Evolutionary conservation across 495 filamentous ascomycete genomes (phyloP).

Genomic region (Penicillium pancosmium): DNA sequence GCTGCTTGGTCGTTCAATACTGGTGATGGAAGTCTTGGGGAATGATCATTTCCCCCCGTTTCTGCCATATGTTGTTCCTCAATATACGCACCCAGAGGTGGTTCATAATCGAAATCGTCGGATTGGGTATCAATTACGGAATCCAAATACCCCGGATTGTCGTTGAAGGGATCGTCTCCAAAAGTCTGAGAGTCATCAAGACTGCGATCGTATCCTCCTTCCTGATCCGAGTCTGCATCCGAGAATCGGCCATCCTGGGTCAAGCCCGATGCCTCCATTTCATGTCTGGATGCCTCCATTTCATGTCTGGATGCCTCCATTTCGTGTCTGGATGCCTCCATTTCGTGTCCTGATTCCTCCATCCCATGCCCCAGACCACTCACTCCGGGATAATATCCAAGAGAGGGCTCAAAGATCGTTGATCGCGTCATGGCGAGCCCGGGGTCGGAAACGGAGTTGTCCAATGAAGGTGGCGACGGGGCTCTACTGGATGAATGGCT

Average conservation of each 20-base stretch:
- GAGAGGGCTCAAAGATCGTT: conserved; percentile 41
- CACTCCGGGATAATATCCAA: conserved; percentile 9
- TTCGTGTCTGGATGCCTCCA: conserved; percentile 34
- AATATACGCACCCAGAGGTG: conserved; percentile 15
- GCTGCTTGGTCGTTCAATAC: neutral
- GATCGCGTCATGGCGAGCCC: conserved; percentile 45
- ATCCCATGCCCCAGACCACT: conserved; percentile 17
- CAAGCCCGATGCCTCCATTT: conserved; percentile 37
- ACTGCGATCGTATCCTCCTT: conserved; percentile 29
- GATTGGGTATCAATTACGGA: conserved; percentile 51
- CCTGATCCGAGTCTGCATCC: conserved; percentile 44
- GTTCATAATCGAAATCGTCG: conserved; percentile 42
- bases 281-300: conserved; percentile 34
- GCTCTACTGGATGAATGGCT: conserved; percentile 38
- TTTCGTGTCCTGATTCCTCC: conserved; percentile 30
- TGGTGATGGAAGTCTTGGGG: conserved; percentile 3
- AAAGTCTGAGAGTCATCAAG: conserved; percentile 36
- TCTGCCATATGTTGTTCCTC: conserved; percentile 5
- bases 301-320: conserved; percentile 34
- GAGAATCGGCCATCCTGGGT: conserved; percentile 50
- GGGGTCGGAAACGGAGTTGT: conserved; percentile 31
- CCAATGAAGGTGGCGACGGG: conserved; percentile 32
- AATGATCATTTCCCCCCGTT: neutral
- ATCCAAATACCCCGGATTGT: conserved; percentile 53
- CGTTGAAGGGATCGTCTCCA: conserved; percentile 40